Conservation (phyloP, 148 eudicot species). For the Talinum fruticosum region DNA sequence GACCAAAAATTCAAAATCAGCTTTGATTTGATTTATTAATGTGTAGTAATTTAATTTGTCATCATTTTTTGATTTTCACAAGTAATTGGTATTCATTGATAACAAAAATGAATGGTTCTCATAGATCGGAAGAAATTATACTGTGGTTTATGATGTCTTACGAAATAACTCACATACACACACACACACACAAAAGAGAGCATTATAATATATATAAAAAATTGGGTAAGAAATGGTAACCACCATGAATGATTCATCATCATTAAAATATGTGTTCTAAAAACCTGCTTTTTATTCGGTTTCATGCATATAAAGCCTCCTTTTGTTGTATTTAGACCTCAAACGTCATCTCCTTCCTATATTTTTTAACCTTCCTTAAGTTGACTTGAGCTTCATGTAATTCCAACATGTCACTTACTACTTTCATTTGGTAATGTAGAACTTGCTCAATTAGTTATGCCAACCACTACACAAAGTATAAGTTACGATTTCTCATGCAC, state of each 20-base stretch:
- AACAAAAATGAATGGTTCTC: no score
- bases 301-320: constrained; percentile 22
- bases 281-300: constrained; percentile 19
- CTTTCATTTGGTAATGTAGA: not conserved
- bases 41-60: no score
- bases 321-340: constrained; percentile 10
- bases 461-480: constrained; percentile 1
- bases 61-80: no score
- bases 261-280: constrained; percentile 10
- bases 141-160: no score
- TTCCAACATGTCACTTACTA: not conserved
- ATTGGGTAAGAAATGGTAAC: not conserved
- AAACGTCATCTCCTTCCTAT: constrained; percentile 16
- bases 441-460: not conserved
- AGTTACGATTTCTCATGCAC: not conserved
- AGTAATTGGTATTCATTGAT: no score
- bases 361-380: no score
- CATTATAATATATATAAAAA: no score
- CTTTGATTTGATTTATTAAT: no score
- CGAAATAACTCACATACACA: no score
- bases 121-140: no score
- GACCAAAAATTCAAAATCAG: no score
- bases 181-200: no score
- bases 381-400: not conserved
- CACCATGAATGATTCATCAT: not conserved